Base-by-base conservation (phyloP, 2,329 filamentous ascomycete genomes). In the Colletotrichum lini region DNA sequence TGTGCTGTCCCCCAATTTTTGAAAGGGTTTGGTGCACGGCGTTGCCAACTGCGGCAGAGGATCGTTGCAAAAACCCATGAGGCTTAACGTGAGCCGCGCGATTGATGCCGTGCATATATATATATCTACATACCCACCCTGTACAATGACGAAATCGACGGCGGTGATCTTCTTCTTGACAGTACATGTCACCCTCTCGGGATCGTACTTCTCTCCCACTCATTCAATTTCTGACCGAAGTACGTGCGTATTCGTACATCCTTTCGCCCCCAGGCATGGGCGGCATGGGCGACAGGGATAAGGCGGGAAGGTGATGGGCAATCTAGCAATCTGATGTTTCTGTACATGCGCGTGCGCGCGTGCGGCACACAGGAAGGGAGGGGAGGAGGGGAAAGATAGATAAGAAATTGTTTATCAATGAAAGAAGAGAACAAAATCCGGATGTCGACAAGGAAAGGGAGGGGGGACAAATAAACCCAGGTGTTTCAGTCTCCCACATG, bases 401-500 rank as follows among this genome's bases (percentile, higher is more conserved):
- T 56, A 23, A 42, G 53, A 10, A n/a, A 56, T 13, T 15, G 12
- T 26, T 13, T 23, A 56, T 15, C 53, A 15, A 35, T 21, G 21
- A 53, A 53, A 0, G 30, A 53, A 38, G 8, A n/a, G 18, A n/a
- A n/a, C 18, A 3, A 4, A n/a, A 9, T 35, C 26, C 9, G 23
- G 21, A 13, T 4, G 7, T 15, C 35, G 53, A 40, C 18, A 35
- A 40, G 35, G 2, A 15, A 35, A 21, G 6, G 7, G 2, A 7
- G 4, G 4, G 7, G 9, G 35, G 5, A 23, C n/a, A 38, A 40
- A 56, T n/a, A 40, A 56, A 50, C 30, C 53, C 18, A 3, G n/a
- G 53, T 42, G 53, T 56, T 35, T 56, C 53, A 40, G 53, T 56
- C 18, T 23, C 35, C 18, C 35, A 56, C 53, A 52, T 30, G 23